phyloP scores from a whole-genome alignment of 768 basidiomycete species.

The Hydnum rufescens region DNA sequence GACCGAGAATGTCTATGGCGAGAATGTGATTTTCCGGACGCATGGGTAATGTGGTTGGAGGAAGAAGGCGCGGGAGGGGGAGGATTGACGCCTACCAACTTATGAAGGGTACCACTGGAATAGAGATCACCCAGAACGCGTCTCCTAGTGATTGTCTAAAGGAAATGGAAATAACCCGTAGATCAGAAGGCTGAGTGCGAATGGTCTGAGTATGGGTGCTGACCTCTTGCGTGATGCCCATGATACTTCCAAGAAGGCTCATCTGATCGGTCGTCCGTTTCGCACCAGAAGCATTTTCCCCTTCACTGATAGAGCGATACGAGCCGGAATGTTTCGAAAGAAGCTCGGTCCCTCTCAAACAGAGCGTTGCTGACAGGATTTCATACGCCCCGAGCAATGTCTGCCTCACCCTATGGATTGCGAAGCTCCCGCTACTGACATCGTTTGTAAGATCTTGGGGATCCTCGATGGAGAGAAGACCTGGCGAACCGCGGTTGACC shows the following conservation, averaged over 20 bases:
- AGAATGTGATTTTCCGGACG: constrained; percentile 77
- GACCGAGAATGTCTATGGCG: constrained; percentile 70
- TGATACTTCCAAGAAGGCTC: constrained; percentile 60
- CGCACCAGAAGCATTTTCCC: constrained; percentile 18
- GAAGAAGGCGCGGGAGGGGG: constrained; percentile 6
- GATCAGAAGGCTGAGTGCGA: background rate
- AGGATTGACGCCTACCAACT: constrained; percentile 25
- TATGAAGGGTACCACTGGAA: constrained; percentile 36
- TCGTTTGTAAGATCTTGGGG: constrained; percentile 86
- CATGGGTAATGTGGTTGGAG: constrained; percentile 83
- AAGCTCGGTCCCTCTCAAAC: constrained; percentile 41
- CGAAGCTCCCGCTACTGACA: constrained; percentile 75
- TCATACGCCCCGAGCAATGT: constrained; percentile 61
- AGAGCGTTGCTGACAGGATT: constrained; percentile 51
- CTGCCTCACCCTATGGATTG: constrained; percentile 58
- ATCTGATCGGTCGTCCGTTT: too few relatives aligned
- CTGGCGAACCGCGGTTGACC: constrained; percentile 34
- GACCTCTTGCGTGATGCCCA: constrained; percentile 75
- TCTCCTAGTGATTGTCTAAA: constrained; percentile 56
- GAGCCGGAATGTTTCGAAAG: constrained; percentile 18
- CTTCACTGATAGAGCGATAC: constrained; percentile 30
- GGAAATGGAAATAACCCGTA: background rate
- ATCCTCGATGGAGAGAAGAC: constrained; percentile 75
- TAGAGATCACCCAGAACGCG: constrained; percentile 50
- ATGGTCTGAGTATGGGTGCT: constrained; percentile 10